Evolutionary conservation across 2,329 filamentous ascomycete genomes (phyloP), one percentile per base, ranked within the genome.

Genomic region (Penicillium sclerotiorum): DNA sequence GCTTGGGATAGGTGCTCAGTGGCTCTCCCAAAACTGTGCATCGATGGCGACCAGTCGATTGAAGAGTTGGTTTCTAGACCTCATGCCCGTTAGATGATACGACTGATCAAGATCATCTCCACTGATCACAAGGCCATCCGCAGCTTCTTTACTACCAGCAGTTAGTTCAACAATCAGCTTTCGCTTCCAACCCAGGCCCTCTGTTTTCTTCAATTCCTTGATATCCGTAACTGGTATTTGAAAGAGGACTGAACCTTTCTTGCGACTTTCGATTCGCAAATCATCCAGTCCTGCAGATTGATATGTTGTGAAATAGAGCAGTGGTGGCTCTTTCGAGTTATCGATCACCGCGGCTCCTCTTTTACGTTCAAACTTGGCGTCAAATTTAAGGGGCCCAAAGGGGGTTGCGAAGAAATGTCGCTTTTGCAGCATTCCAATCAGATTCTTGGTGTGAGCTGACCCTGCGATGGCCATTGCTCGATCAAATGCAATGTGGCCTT

Each of bases 151-250:
- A 0, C 84, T 81, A 3, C 65, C 62, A 61, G 90, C 79, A 1
- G 87, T 85, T 88, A 90, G 90, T 0, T 89, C 89, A 1, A 94
- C 87, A 1, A 94, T 80, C 42, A 94, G 73, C 74, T 90, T 93
- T 1, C 85, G 84, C 72, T 94, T 95, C 89, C 89, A 95, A 0
- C 89, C 89, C 28, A 92, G 77, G 0, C 90, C 90, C 4, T 90
- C 89, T 1, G 92, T 75, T 72, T 95, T 95, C 67, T 85, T 87
- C 45, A 95, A 64, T 67, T 92, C 88, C 43, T 68, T 74, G 38
- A 95, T 86, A 13, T 93, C 87, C 0, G 78, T 78, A 3, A 94
- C 80, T 0, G 88, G 79, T 0, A 94, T 76, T 5, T 80, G 85
- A 82, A 89, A 95, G 0, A 82, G 69, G 0, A 88, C 84, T 49